phyloP scores from a whole-genome alignment of 2,329 filamentous ascomycete genomes.

The Atkinsonella texensis region DNA sequence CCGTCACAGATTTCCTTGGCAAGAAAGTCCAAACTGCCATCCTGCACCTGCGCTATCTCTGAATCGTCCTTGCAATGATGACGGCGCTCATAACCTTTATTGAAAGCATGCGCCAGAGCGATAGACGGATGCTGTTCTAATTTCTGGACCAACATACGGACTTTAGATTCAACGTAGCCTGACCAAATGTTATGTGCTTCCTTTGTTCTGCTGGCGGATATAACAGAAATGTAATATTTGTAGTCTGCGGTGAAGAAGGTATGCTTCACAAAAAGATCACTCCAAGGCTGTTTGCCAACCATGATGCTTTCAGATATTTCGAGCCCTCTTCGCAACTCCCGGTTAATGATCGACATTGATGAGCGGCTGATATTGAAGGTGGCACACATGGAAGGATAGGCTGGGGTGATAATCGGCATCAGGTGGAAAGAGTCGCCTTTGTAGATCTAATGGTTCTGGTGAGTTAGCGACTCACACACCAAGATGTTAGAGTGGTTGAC shows the following conservation, averaged over 20 bases:
- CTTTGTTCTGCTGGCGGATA: slow-evolving; percentile 69
- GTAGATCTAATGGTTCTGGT: slow-evolving; percentile 44
- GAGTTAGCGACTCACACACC: slow-evolving; percentile 5
- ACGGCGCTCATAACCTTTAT: slow-evolving; percentile 78
- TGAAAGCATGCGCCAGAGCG: slow-evolving; percentile 77
- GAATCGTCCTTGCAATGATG: slow-evolving; percentile 53
- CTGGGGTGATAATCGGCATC: slow-evolving; percentile 97
- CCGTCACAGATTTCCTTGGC: slow-evolving; percentile 26
- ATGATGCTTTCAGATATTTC: slow-evolving; percentile 73
- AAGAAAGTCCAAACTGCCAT: slow-evolving; percentile 38
- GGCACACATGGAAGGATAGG: slow-evolving; percentile 95
- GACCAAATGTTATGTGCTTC: slow-evolving; percentile 81
- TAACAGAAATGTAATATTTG: slow-evolving; percentile 90
- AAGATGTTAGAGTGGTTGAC: neutral
- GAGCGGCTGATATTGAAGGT: slow-evolving; percentile 89
- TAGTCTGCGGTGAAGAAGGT: slow-evolving; percentile 88
- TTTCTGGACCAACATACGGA: slow-evolving; percentile 71
- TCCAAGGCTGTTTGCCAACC: slow-evolving; percentile 66
- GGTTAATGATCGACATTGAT: slow-evolving; percentile 71
- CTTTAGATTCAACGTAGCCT: slow-evolving; percentile 86
- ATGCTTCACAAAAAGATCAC: slow-evolving; percentile 78
- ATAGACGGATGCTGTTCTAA: slow-evolving; percentile 74
- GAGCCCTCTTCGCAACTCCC: slow-evolving; percentile 67
- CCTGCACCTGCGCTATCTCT: slow-evolving; percentile 40
- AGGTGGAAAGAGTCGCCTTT: slow-evolving; percentile 71